A percentile compares a stretch with the other conserved stretches of the same genome.
Conservation (phyloP, 2,329 filamentous ascomycete species). For the Monosporascus sp. region DNA sequence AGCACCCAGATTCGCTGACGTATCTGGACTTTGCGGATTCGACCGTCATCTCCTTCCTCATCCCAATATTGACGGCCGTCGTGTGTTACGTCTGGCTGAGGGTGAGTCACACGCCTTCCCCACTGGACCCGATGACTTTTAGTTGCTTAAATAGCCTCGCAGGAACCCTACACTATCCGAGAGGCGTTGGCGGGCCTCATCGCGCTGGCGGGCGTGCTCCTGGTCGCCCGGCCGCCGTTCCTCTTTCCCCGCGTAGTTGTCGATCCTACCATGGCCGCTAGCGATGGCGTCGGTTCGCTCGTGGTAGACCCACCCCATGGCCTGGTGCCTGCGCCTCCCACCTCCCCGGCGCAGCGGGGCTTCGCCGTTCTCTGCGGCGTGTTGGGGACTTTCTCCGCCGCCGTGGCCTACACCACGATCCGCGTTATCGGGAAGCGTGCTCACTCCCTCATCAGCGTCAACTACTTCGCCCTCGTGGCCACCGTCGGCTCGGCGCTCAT, state of each 20-base stretch:
- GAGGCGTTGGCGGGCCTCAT: conserved; percentile 66
- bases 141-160: conserved; percentile 9
- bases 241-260: conserved; percentile 38
- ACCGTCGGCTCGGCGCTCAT: conserved; percentile 59
- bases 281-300: conserved; percentile 2
- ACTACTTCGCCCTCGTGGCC: conserved; percentile 67
- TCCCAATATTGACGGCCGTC: conserved; percentile 62
- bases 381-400: conserved; percentile 63
- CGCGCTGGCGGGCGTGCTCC: conserved; percentile 65
- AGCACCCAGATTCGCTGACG: conserved; percentile 43
- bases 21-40: conserved; percentile 75
- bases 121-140: no score
- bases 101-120: conserved; percentile 12
- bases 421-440: conserved; percentile 69
- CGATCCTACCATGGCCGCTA: neutral
- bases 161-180: conserved; percentile 66
- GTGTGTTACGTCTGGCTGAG: conserved; percentile 55
- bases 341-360: conserved; percentile 56
- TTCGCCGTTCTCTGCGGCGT: conserved; percentile 61
- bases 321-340: conserved; percentile 19
- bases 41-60: conserved; percentile 74
- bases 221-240: conserved; percentile 66
- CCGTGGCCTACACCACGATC: conserved; percentile 67
- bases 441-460: conserved; percentile 71
- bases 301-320: conserved; percentile 10